Conservation (phyloP, 176 grass and related monocot genomes). For the Juncus inflexus region DNA sequence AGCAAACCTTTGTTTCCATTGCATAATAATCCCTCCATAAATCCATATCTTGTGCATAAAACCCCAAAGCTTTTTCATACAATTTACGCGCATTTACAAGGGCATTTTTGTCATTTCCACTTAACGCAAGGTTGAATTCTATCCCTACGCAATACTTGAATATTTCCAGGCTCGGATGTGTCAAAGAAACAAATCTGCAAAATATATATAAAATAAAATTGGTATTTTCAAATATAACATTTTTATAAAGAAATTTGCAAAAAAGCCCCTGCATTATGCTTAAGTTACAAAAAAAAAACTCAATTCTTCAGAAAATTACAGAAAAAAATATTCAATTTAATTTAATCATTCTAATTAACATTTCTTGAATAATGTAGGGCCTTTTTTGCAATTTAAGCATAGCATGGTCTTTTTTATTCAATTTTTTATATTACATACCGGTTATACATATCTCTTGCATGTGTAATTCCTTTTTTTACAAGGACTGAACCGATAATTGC, state of each 20-base stretch:
- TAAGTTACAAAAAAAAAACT: neutral
- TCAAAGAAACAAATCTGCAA: conserved; percentile 24
- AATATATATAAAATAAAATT: neutral
- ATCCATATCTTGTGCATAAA: conserved; percentile 26
- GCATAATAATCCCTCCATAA: conserved; percentile 22
- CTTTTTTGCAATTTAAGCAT: too few relatives aligned
- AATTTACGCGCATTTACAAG: conserved; percentile 10
- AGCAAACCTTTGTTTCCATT: conserved; percentile 18
- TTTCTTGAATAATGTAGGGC: too few relatives aligned
- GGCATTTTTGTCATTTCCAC: conserved; percentile 20
- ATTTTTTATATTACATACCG: conserved; percentile 30
- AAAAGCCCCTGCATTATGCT: neutral
- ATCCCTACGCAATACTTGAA: conserved; percentile 28
- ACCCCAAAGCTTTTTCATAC: conserved; percentile 21
- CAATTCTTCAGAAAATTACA: neutral
- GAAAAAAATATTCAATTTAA: neutral
- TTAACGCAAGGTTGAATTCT: conserved; percentile 10
- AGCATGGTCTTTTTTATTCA: neutral
- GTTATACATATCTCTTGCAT: conserved; percentile 65
- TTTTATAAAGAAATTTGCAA: neutral
- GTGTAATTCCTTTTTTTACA: conserved; percentile 60
- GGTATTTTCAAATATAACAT: neutral
- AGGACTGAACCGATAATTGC: conserved; percentile 62
- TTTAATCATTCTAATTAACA: conserved; percentile 2
- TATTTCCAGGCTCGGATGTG: conserved; percentile 19